Percentiles rank a stretch among this genome's conserved stretches.
phyloP scores from a whole-genome alignment of 2,329 filamentous ascomycete genomes.

The Botrytis byssoidea region DNA sequence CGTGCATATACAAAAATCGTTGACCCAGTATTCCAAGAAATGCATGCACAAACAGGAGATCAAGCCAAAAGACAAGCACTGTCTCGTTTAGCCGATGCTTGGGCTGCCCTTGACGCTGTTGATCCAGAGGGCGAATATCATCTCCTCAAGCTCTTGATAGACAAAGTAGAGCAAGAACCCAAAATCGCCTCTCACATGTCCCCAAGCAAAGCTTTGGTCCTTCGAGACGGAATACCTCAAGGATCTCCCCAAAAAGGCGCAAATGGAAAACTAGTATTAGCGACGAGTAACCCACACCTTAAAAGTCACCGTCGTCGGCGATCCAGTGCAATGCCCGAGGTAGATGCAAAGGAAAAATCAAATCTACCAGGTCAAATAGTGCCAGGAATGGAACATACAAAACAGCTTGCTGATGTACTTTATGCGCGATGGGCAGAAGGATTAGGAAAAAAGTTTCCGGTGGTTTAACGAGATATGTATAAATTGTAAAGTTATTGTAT shows the following conservation, averaged over 20 bases:
- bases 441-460: constrained; percentile 67
- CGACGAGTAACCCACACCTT: constrained; percentile 80
- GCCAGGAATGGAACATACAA: constrained; percentile 87
- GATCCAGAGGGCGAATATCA: constrained; percentile 91
- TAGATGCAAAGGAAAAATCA: constrained; percentile 45
- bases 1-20: constrained; percentile 78
- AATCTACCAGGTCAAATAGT: constrained; percentile 57
- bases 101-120: constrained; percentile 76
- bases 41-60: constrained; percentile 74
- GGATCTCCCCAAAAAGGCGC: constrained; percentile 39
- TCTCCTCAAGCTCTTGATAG: constrained; percentile 73
- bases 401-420: constrained; percentile 83
- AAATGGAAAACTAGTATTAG: constrained; percentile 65
- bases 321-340: constrained; percentile 47
- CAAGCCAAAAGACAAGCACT: constrained; percentile 79
- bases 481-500: constrained; percentile 14
- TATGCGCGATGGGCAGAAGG: constrained; percentile 90
- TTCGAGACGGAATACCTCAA: constrained; percentile 59
- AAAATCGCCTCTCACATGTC: constrained; percentile 52
- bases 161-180: constrained; percentile 67
- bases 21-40: constrained; percentile 79
- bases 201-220: constrained; percentile 42
- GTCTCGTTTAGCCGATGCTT: constrained; percentile 79
- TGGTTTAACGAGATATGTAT: constrained; percentile 27
- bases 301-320: constrained; percentile 68